Percentiles rank a stretch among this genome's conserved stretches.
phyloP scores from a whole-genome alignment of 257 asterid species.

The Penstemon barbatus region DNA sequence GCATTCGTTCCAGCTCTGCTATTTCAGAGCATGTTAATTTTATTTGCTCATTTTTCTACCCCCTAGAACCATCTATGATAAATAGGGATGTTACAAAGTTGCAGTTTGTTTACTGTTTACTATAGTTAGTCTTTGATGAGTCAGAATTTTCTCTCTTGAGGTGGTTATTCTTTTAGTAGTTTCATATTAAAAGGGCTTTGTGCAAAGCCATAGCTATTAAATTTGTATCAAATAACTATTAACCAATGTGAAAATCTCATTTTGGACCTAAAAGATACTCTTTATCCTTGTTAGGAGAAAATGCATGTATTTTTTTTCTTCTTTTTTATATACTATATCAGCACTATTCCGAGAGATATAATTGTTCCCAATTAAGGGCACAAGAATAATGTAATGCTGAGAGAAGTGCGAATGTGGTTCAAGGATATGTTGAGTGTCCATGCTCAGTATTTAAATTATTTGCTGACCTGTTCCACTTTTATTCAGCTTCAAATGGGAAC shows the following conservation, averaged over 20 bases:
- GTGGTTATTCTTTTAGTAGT: neutral
- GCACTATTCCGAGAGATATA: neutral
- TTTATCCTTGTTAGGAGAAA: too few species aligned
- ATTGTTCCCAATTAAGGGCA: neutral
- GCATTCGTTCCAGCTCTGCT: neutral
- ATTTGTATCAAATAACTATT: too few species aligned
- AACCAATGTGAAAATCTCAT: too few species aligned
- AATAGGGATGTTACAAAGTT: too few species aligned
- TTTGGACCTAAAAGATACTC: too few species aligned
- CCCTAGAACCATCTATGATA: too few species aligned
- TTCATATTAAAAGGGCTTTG: neutral
- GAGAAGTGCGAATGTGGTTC: neutral
- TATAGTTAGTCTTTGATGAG: neutral
- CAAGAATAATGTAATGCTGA: neutral
- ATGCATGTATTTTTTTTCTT: too few species aligned
- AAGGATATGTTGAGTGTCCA: neutral
- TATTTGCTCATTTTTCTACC: too few species aligned
- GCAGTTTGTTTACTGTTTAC: too few species aligned
- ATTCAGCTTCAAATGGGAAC: conserved; percentile 91
- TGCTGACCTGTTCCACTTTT: conserved; percentile 22
- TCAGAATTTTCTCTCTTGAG: neutral
- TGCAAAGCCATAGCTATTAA: neutral
- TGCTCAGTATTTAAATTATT: conserved; percentile 10
- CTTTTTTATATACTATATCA: too few species aligned
- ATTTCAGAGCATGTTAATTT: neutral